A percentile compares a stretch with the other conserved stretches of the same genome.
phyloP scores from a whole-genome alignment of 352 stramenopile genomes.

The Globisporangium megalacanthum region DNA sequence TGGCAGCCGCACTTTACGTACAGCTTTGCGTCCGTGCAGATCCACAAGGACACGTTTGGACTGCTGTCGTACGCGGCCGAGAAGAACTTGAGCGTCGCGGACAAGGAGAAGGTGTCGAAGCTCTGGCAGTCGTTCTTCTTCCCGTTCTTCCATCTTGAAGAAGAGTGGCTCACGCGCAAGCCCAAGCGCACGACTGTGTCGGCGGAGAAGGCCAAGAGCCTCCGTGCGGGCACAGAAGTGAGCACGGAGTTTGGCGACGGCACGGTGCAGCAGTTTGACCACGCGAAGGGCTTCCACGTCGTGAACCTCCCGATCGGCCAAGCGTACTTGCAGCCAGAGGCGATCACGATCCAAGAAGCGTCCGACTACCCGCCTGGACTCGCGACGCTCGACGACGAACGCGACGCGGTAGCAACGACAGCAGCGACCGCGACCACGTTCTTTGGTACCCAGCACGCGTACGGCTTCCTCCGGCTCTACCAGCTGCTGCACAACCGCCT shows the following conservation, averaged over 20 bases:
- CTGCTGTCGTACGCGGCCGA: constrained; percentile 76
- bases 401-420: constrained; percentile 37
- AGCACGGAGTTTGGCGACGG: constrained; percentile 78
- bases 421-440: constrained; percentile 45
- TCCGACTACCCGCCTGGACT: constrained; percentile 71
- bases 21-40: constrained; percentile 66
- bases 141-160: constrained; percentile 77
- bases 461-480: constrained; percentile 88
- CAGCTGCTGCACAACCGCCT: constrained; percentile 85
- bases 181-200: constrained; percentile 62
- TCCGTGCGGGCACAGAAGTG: constrained; percentile 67
- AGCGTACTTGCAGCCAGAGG: constrained; percentile 69
- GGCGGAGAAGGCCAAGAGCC: constrained; percentile 54
- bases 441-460: constrained; percentile 81
- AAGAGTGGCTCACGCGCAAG: constrained; percentile 79
- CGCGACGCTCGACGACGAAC: constrained; percentile 52
- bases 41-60: constrained; percentile 81
- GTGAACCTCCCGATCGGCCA: constrained; percentile 64
- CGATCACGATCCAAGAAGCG: constrained; percentile 72
- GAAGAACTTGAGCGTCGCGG: constrained; percentile 71
- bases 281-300: constrained; percentile 48
- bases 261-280: constrained; percentile 74
- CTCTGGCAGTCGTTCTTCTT: constrained; percentile 84
- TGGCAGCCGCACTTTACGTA: constrained; percentile 77
- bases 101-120: constrained; percentile 85